A percentile compares a stretch with the other conserved stretches of the same genome.
Evolutionary conservation across 225 moss, liverwort and hornwort genomes (phyloP).

Genomic region (Bryoerythrophyllum caledonicum): DNA sequence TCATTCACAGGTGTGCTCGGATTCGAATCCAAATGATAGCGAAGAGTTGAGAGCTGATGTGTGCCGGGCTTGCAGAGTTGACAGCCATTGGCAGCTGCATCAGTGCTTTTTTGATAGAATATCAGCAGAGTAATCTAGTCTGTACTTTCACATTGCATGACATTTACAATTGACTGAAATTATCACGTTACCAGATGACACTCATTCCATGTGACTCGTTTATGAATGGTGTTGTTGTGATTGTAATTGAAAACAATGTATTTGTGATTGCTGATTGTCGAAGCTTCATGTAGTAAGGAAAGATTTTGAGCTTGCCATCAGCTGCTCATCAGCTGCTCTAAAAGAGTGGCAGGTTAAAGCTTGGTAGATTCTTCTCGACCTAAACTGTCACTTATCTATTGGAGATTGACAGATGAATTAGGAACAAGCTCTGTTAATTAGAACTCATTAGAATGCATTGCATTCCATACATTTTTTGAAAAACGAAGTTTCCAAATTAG

Average conservation of each 20-base stretch:
- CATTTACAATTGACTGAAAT: conserved; percentile 11
- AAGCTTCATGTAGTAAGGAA: too few relatives aligned
- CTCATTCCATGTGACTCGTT: background rate
- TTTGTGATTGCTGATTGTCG: too few relatives aligned
- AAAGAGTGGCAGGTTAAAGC: conserved; percentile 70
- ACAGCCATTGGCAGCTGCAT: conserved; percentile 14
- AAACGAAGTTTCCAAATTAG: too few relatives aligned
- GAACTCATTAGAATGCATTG: background rate
- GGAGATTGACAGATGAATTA: background rate
- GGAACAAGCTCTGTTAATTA: background rate
- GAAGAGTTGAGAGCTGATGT: conserved; percentile 20
- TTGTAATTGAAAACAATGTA: background rate
- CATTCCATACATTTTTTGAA: too few relatives aligned
- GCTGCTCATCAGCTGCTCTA: too few relatives aligned
- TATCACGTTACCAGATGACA: background rate
- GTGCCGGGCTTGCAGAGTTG: conserved; percentile 2
- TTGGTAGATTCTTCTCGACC: conserved; percentile 65
- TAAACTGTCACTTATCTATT: conserved; percentile 71
- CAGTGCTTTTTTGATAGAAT: conserved; percentile 25
- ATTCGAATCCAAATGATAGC: conserved; percentile 1
- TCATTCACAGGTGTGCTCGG: background rate
- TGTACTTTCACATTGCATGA: conserved; percentile 5
- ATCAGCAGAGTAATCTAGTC: conserved; percentile 1
- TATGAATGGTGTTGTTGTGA: background rate
- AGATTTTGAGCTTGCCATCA: conserved; percentile 50